Percentiles rank a stretch among this genome's conserved stretches.
Conservation (phyloP, 441 rosid species). For the Croton laevigatus region DNA sequence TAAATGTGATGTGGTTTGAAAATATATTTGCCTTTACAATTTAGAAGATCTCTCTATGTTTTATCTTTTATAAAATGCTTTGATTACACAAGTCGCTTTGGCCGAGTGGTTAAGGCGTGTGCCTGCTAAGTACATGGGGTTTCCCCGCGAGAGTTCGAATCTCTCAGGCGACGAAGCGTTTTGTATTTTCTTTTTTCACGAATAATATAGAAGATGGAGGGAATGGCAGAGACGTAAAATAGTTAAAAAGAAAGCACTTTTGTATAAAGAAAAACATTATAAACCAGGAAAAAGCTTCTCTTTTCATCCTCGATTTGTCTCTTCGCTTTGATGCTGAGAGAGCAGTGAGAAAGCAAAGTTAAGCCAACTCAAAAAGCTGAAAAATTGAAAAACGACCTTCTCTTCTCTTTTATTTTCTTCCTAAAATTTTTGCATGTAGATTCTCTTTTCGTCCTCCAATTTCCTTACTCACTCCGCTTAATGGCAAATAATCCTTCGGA, state of each 20-base stretch:
- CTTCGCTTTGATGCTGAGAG: neutral
- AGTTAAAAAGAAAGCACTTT: conserved; percentile 23
- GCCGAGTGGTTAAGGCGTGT: conserved; percentile 98
- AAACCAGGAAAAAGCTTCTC: conserved; percentile 30
- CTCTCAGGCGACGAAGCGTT: conserved; percentile 88
- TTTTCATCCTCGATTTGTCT: conserved; percentile 9
- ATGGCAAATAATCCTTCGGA: conserved; percentile 66
- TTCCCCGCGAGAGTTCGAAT: conserved; percentile 97
- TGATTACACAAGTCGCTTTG: conserved; percentile 37
- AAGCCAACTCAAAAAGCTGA: conserved; percentile 13
- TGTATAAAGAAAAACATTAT: conserved; percentile 20
- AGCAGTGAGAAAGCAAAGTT: neutral
- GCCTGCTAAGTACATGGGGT: conserved; percentile 98
- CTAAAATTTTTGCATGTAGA: conserved; percentile 32
- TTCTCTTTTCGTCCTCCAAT: conserved; percentile 22
- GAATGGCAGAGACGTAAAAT: conserved; percentile 28
- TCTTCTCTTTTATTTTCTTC: neutral
- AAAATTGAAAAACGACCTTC: neutral
- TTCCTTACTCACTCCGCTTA: conserved; percentile 18
- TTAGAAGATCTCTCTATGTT: no score
- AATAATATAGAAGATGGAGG: no score
- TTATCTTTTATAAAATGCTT: no score
- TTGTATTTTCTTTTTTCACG: no score
- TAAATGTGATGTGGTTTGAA: no score
- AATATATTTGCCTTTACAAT: no score